Evolutionary conservation across 345 rosid species (phyloP).

Genomic region (Anacardium occidentale): DNA sequence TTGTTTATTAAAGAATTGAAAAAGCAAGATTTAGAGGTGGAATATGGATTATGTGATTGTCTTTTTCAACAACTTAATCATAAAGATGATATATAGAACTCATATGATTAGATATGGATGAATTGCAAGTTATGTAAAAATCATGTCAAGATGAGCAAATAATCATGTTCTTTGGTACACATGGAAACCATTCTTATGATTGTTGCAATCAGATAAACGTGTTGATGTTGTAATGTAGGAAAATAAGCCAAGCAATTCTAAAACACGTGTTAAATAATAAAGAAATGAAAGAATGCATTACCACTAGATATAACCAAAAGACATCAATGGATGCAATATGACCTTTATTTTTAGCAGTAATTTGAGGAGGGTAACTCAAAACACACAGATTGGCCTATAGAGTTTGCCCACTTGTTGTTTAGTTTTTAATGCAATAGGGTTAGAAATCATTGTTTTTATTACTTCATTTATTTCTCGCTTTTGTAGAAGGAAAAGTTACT

Average conservation of each 20-base stretch:
- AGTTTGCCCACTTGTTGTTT: constrained; percentile 27
- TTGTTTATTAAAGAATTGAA: too few species aligned
- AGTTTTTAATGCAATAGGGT: constrained; percentile 15
- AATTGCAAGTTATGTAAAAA: not conserved
- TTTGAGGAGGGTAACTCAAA: constrained; percentile 7
- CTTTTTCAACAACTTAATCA: too few species aligned
- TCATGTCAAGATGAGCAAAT: not conserved
- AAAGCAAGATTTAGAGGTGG: too few species aligned
- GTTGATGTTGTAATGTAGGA: not conserved
- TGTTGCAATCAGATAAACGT: too few species aligned
- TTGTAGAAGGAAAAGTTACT: constrained; percentile 13
- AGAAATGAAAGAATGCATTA: not conserved
- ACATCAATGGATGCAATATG: constrained; percentile 4
- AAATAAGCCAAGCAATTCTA: constrained; percentile 13
- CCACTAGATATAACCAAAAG: constrained; percentile 1
- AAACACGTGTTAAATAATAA: not conserved
- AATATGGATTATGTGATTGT: too few species aligned
- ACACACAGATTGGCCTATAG: constrained; percentile 5
- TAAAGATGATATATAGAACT: too few species aligned
- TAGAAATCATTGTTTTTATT: constrained; percentile 8
- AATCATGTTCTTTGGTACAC: not conserved
- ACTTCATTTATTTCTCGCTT: constrained; percentile 10
- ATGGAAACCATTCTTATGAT: too few species aligned
- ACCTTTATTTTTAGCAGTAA: constrained; percentile 8
- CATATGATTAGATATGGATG: too few species aligned